Evolutionary conservation across 805 yeast genomes (phyloP), one percentile per base, ranked within the genome.

Genomic region (Starmerella etchellsii): DNA sequence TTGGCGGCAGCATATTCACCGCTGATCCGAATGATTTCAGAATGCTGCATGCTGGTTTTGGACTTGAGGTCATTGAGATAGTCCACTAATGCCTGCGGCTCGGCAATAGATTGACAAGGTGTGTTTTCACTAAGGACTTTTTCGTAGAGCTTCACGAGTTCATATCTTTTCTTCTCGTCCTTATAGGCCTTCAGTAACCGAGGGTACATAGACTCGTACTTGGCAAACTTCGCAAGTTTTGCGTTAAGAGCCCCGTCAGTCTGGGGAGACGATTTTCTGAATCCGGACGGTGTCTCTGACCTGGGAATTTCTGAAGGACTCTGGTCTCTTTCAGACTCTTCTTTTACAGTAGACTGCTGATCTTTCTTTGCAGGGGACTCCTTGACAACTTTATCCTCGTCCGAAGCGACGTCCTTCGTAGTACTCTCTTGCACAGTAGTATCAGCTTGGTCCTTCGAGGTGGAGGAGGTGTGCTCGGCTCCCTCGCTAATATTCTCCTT

Each of bases 161-260:
- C 77, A 1, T 69, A 64, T 51, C 77, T 80, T 37, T 70, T 65
- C 62, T 81, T 83, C 57, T 87, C 95, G 1, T 69, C 64, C 54
- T 84, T 81, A 62, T 83, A 91, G 0, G 97, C 95, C 33, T 79
- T 79, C 37, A 85, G 68, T 14, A 88, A 64, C 32, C 51, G 63
- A 0, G 98, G 98, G 56, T 91, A 88, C 58, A 84, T 85, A 37
- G 79, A 80, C 58, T 88, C 97, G 58, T 87, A 88, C 57, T 84
- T 45, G 19, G 53, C 53, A 25, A 52, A 50, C 39, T 53, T 52
- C 24, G 50, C 45, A 5, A 54, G 48, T 33, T 53, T 53, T 1
- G 48, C 46, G 13, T 7, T n/a, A 18, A 34, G 19, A 27, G 30
- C 30, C 30, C 7, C 15, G 14, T 10, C 11, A 8, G 32, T n/a